A percentile compares a stretch with the other conserved stretches of the same genome.
These are phyloP conservation scores for Cymbopogon citratus DNA, from an alignment of 176 grass and related monocot species.

Conservation along the genomic window DNA sequence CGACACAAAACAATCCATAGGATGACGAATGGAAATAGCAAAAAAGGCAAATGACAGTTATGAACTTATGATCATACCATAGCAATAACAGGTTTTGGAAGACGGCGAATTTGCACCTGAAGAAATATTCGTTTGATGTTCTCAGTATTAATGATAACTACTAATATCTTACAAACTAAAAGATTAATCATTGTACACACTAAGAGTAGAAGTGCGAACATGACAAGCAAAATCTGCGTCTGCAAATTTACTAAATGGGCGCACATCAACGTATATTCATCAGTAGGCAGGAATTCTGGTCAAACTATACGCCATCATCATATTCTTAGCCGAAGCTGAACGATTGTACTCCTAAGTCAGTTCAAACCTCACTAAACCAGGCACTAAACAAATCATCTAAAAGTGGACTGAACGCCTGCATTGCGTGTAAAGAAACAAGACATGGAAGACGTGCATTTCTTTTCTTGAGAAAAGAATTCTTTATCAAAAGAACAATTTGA, in stretches of 20 bases:
- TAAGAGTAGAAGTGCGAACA: not conserved
- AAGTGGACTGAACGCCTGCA: not conserved
- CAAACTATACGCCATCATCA: not conserved
- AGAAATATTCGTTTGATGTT: constrained; percentile 1
- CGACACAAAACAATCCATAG: not conserved
- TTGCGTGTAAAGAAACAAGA: not conserved
- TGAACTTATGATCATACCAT: constrained; percentile 50
- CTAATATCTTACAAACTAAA: not conserved
- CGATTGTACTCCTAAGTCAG: not conserved
- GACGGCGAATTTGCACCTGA: constrained; percentile 85
- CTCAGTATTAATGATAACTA: not conserved
- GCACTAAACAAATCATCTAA: not conserved
- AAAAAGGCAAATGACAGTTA: not conserved
- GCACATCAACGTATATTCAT: not conserved
- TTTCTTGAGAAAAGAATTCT: not conserved
- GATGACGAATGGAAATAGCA: not conserved
- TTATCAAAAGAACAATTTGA: not conserved
- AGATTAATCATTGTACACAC: not conserved
- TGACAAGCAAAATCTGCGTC: not conserved
- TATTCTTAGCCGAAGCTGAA: not conserved
- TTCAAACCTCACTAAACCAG: not conserved
- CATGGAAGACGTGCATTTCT: not conserved
- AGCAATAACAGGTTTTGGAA: constrained; percentile 90
- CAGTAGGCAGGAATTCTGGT: not conserved
- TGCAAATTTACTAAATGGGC: not conserved